These are phyloP conservation scores for Erythrobasidium hasegawianum DNA, from an alignment of 1,284 basidiomycete genomes.

Conservation along the genomic window DNA sequence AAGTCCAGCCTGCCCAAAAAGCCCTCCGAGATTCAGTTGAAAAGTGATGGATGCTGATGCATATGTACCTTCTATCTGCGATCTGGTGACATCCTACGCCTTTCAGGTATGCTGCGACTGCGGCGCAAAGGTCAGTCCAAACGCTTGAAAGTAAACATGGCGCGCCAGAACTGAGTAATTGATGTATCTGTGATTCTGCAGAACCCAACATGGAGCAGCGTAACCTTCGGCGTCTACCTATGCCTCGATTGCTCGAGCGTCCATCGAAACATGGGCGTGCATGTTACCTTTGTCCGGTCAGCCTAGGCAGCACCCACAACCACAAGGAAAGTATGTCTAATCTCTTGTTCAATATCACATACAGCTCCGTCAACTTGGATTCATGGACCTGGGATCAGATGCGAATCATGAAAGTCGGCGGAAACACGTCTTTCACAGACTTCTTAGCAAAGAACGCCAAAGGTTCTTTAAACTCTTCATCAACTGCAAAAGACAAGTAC, in stretches of 20 bases:
- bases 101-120: slow-evolving; percentile 91
- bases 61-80: not conserved
- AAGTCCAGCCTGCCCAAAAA: too few species aligned
- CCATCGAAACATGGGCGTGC: slow-evolving; percentile 96
- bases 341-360: not conserved
- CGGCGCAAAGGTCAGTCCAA: slow-evolving; percentile 60
- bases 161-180: not conserved
- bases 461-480: slow-evolving; percentile 47
- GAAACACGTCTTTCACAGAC: slow-evolving; percentile 81
- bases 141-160: not conserved
- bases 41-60: not conserved
- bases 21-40: not conserved
- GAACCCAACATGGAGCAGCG: slow-evolving; percentile 96
- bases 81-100: not conserved
- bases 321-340: not conserved
- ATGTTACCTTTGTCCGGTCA: slow-evolving; percentile 94
- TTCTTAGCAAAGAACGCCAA: slow-evolving; percentile 89
- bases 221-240: slow-evolving; percentile 95
- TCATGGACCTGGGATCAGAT: slow-evolving; percentile 88
- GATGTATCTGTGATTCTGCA: not conserved
- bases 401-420: slow-evolving; percentile 93
- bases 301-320: slow-evolving; percentile 45
- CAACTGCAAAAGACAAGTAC: slow-evolving; percentile 63
- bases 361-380: slow-evolving; percentile 92
- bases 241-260: slow-evolving; percentile 94